Evolutionary conservation across 805 yeast genomes (phyloP), one percentile per base, ranked within the genome.

Genomic region (Nakazawaea ishiwadae): DNA sequence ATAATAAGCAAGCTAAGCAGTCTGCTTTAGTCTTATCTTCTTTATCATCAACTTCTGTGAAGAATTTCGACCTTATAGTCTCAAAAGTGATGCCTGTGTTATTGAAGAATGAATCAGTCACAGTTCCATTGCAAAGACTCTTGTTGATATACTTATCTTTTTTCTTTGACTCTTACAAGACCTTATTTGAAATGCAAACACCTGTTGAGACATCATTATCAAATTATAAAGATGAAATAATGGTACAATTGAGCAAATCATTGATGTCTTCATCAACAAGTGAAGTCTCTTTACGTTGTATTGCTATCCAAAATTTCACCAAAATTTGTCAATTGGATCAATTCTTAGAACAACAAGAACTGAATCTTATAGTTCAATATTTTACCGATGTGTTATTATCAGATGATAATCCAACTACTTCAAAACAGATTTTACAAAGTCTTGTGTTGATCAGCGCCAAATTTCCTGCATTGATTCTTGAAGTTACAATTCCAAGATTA

Each of bases 261-360:
- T 66, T 90, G 37, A 75, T 82, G 55, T 72, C 83, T 0, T 71
- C 85, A 0, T 78, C 95, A 0, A 71, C 69, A 26, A 62, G 76
- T 23, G 96, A 86, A 51, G 80, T 79, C 9, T 76, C 89, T 1
- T 66, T 88, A 43, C 71, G 88, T 51, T 70, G 83, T 20, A 63
- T 82, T 31, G 75, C 93, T 1, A 65, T 84, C 21, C 76, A 76
- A 40, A 85, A 84, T 34, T 68, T 88, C 38, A 69, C 79, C 0
- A 75, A 77, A 38, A 53, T 87, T 32, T 64, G 80, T 7, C 62
- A 67, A 23, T 62, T 84, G 49, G 58, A 62, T 2, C 63, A 61
- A 1, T 80, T 76, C 48, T 60, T 88, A 36, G 58, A 59, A 12
- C 48, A 51, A 3, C 74, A 75, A 39, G 96, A 88, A 49, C 57